phyloP scores from a whole-genome alignment of 208 protist species.

The Leishmania martiniquensis region DNA sequence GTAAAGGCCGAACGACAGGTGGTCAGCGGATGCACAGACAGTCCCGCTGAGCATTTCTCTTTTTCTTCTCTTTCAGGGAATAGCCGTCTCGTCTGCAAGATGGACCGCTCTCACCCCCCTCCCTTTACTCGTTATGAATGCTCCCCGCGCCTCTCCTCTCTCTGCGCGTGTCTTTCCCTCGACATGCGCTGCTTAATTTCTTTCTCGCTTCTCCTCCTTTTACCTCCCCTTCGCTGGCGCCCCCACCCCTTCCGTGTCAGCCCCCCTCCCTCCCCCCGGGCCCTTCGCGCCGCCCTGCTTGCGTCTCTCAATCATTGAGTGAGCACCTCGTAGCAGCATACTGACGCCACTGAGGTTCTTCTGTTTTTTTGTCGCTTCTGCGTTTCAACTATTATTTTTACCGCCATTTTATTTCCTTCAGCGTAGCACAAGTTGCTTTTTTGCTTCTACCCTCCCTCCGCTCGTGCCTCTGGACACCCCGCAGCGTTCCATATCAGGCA shows the following conservation, averaged over 20 bases:
- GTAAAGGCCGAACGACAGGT: not conserved
- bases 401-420: not conserved
- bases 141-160: not conserved
- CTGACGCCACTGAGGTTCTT: not conserved
- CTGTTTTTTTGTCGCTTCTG: not conserved
- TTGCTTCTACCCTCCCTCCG: not conserved
- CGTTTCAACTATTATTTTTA: not conserved
- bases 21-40: not conserved
- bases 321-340: not conserved
- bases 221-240: not conserved
- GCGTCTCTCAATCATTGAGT: not conserved
- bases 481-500: no score
- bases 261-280: not conserved
- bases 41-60: not conserved
- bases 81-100: not conserved
- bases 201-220: not conserved
- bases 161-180: not conserved
- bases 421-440: not conserved
- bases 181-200: not conserved
- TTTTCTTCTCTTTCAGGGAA: not conserved
- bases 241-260: not conserved
- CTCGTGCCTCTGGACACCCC: not conserved
- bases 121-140: no score
- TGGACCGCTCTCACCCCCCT: not conserved
- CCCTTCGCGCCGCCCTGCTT: not conserved